phyloP scores from a whole-genome alignment of 345 rosid genomes.

The Melaleuca quinquenervia region DNA sequence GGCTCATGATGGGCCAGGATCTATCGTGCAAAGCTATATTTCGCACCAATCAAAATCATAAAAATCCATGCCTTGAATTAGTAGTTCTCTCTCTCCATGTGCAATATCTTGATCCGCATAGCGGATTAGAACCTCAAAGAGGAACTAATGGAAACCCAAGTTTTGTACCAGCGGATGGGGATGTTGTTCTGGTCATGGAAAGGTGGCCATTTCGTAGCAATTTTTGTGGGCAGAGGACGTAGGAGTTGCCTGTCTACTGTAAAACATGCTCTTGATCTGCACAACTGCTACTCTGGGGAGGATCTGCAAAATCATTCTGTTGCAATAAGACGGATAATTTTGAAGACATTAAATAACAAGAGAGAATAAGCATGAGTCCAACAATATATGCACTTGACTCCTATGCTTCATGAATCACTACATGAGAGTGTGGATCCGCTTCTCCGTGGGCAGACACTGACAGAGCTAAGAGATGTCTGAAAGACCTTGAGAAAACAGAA shows the following conservation, averaged over 20 bases:
- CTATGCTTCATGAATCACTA: background rate
- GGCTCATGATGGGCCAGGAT: background rate
- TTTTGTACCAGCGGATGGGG: background rate
- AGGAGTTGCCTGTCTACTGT: background rate
- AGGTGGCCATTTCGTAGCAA: background rate
- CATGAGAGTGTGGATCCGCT: background rate
- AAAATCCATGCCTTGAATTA: background rate
- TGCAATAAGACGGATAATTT: background rate
- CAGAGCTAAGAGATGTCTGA: background rate
- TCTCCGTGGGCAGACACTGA: background rate
- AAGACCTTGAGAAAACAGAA: background rate
- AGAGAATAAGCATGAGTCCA: background rate
- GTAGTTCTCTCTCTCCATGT: background rate
- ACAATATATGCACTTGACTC: background rate
- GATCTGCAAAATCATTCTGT: background rate
- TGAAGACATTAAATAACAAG: background rate
- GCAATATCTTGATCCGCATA: background rate
- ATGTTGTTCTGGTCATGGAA: background rate
- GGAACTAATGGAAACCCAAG: background rate
- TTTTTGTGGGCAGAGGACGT: background rate
- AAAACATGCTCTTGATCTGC: background rate
- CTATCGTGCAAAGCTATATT: background rate
- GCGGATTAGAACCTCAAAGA: background rate
- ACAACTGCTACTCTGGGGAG: background rate
- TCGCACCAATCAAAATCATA: background rate